A percentile compares a stretch with the other conserved stretches of the same genome.
These are phyloP conservation scores for Endocalyx cinctus DNA, from an alignment of 2,329 filamentous ascomycete species.

Conservation along the genomic window DNA sequence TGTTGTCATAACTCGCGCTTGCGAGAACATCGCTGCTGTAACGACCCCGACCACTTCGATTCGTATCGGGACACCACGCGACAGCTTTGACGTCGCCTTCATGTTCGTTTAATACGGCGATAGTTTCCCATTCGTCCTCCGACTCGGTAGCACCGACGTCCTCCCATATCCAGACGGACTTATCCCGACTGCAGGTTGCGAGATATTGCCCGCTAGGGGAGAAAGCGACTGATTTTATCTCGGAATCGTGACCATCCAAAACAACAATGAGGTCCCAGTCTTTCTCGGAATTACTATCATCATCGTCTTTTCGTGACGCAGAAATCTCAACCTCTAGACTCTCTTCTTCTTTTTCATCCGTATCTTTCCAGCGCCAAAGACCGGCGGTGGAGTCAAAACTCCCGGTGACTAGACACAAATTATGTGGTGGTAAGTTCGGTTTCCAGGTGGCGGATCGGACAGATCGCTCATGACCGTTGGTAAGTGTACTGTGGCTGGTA, in stretches of 20 bases:
- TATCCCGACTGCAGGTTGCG: slow-evolving; percentile 88
- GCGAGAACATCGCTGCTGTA: slow-evolving; percentile 71
- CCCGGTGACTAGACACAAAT: slow-evolving; percentile 81
- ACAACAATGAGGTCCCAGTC: slow-evolving; percentile 93
- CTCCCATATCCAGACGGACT: slow-evolving; percentile 98
- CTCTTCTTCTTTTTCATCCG: slow-evolving; percentile 20
- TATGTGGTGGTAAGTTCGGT: slow-evolving; percentile 55
- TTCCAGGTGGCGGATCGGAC: slow-evolving; percentile 89
- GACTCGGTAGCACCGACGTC: slow-evolving; percentile 69
- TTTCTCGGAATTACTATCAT: slow-evolving; percentile 58
- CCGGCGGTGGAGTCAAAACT: slow-evolving; percentile 93
- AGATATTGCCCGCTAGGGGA: slow-evolving; percentile 71
- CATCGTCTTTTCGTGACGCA: slow-evolving; percentile 21
- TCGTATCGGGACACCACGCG: slow-evolving; percentile 76
- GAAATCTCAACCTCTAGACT: slow-evolving; percentile 40
- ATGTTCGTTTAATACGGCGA: slow-evolving; percentile 91
- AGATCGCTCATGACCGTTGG: slow-evolving; percentile 85
- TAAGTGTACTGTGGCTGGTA: slow-evolving; percentile 71
- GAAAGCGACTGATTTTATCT: slow-evolving; percentile 80
- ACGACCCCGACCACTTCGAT: slow-evolving; percentile 38
- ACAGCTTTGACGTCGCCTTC: slow-evolving; percentile 94
- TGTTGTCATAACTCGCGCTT: slow-evolving; percentile 92
- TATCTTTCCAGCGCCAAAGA: slow-evolving; percentile 66
- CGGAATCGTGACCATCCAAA: slow-evolving; percentile 90
- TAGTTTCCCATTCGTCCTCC: slow-evolving; percentile 94